Conservation (phyloP, 176 grass and related monocot genomes). For the Triticum timopheevii region DNA sequence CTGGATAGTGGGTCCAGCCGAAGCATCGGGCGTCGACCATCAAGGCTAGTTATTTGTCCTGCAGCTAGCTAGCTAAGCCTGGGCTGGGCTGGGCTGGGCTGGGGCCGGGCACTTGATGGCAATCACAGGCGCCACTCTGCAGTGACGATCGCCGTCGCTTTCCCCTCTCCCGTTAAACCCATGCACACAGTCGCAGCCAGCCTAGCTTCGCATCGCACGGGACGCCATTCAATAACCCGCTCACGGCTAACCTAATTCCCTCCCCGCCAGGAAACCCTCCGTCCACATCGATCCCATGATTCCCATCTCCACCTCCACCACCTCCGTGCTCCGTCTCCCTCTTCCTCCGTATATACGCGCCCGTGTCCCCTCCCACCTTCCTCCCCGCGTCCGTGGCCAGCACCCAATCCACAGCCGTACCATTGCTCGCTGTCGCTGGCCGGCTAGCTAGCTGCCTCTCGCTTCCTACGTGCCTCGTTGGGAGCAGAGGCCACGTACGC, state of each 20-base stretch:
- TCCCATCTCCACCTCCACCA: not conserved
- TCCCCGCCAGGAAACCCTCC: conserved; percentile 67
- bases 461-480: not conserved
- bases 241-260: conserved; percentile 50
- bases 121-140: conserved; percentile 83
- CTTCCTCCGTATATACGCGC: conserved; percentile 32
- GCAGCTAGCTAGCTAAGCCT: not conserved
- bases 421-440: not conserved
- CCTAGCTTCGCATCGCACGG: conserved; percentile 35
- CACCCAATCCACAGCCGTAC: not conserved
- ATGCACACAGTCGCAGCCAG: conserved; percentile 53
- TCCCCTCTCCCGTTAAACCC: conserved; percentile 73
- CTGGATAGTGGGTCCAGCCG: not conserved
- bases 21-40: not conserved
- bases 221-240: conserved; percentile 47
- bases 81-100: not conserved
- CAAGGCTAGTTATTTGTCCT: not conserved
- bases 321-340: not conserved
- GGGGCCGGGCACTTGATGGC: conserved; percentile 64
- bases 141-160: conserved; percentile 45
- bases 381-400: not conserved
- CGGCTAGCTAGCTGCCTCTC: not conserved
- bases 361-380: not conserved
- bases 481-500: not conserved
- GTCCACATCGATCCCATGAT: conserved; percentile 37